Percentiles rank a stretch among this genome's conserved stretches.
Conservation (phyloP, 2,329 filamentous ascomycete genomes). For the Domatiomyces catenatus region DNA sequence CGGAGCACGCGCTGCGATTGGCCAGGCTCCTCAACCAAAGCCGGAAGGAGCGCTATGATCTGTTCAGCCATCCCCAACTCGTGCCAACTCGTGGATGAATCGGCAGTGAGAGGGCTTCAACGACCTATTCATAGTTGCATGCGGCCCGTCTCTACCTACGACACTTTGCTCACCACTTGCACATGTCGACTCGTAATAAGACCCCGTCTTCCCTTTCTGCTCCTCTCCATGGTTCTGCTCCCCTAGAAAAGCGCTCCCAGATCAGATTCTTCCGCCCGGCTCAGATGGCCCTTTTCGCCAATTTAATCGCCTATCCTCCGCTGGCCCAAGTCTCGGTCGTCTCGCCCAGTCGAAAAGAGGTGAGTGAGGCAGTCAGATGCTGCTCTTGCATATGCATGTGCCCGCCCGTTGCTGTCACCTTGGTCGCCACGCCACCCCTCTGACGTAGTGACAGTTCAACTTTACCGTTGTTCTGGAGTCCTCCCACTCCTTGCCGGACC, state of each 20-base stretch:
- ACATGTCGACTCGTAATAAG: neutral
- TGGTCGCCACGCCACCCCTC: neutral
- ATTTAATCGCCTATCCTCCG: slow-evolving; percentile 51
- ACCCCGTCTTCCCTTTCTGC: neutral
- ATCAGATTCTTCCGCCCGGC: slow-evolving; percentile 23
- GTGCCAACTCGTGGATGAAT: neutral
- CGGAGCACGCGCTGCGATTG: neutral
- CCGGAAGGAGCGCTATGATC: neutral
- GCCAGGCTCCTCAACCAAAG: neutral
- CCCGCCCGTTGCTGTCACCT: neutral
- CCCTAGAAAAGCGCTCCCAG: slow-evolving; percentile 17
- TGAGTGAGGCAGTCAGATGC: slow-evolving; percentile 16
- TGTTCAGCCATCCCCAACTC: neutral
- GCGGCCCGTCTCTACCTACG: neutral
- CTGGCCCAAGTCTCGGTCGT: slow-evolving; percentile 59
- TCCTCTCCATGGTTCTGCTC: slow-evolving; percentile 3
- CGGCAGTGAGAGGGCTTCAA: neutral
- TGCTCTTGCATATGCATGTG: neutral
- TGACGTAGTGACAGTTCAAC: slow-evolving; percentile 27
- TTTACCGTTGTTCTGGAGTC: slow-evolving; percentile 60
- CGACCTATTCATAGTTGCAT: neutral
- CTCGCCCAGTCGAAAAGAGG: slow-evolving; percentile 25
- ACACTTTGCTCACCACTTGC: neutral
- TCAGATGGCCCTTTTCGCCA: slow-evolving; percentile 37
- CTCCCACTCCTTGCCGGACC: slow-evolving; percentile 36